A percentile compares a stretch with the other conserved stretches of the same genome.
Evolutionary conservation across 352 stramenopile genomes (phyloP).

Genomic region (Phytophthora sp.): DNA sequence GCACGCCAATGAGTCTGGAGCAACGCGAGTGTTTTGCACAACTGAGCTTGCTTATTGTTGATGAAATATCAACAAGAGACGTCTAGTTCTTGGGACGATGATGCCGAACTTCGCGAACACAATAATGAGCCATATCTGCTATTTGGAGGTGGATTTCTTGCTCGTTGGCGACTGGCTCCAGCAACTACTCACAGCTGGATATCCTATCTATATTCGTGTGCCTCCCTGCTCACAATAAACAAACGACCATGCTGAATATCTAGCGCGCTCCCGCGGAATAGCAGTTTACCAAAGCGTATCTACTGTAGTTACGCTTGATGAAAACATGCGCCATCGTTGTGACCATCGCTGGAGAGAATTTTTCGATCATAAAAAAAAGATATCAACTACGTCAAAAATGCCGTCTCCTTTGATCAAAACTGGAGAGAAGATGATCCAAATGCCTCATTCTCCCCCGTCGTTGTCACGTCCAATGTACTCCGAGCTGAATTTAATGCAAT

Average conservation of each 20-base stretch:
- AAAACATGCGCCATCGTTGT: slow-evolving; percentile 7
- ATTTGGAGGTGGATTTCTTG: background rate
- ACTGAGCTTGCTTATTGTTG: slow-evolving; percentile 3
- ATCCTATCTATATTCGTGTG: background rate
- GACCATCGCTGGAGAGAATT: background rate
- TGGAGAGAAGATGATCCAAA: background rate
- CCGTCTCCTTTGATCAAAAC: background rate
- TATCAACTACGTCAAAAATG: background rate
- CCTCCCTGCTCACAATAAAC: background rate
- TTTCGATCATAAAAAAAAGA: background rate
- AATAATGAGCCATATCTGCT: background rate
- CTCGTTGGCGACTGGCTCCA: background rate
- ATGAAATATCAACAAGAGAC: slow-evolving; percentile 10
- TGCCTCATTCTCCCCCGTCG: background rate
- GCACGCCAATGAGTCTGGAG: background rate
- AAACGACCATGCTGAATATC: background rate
- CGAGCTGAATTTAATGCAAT: background rate
- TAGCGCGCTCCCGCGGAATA: slow-evolving; percentile 3
- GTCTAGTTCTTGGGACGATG: slow-evolving; percentile 1
- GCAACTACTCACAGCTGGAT: background rate
- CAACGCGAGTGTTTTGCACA: slow-evolving; percentile 2
- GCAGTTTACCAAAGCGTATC: slow-evolving; percentile 1
- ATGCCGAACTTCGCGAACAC: background rate
- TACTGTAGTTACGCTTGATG: slow-evolving; percentile 10
- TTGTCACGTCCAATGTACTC: background rate